A percentile compares a stretch with the other conserved stretches of the same genome.
Evolutionary conservation across 2,329 filamentous ascomycete genomes (phyloP).

Genomic region (Akanthomyces uredinophilus): DNA sequence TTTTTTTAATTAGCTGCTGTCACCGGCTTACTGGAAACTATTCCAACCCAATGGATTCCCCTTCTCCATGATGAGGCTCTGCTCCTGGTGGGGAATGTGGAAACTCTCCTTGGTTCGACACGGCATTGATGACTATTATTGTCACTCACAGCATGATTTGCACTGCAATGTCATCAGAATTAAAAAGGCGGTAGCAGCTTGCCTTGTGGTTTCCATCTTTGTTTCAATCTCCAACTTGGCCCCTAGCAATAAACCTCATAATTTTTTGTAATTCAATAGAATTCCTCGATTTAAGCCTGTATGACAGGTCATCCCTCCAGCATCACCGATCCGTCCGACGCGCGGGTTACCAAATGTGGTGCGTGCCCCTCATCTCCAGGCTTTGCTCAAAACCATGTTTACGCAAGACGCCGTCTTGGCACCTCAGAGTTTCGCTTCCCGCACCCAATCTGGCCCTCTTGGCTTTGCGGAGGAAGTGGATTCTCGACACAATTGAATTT

Average conservation of each 20-base stretch:
- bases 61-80: slow-evolving; percentile 7
- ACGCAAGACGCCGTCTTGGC: neutral
- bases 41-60: neutral
- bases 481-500: neutral
- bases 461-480: neutral
- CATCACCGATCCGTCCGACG: neutral
- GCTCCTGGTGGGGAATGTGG: neutral
- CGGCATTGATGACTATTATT: neutral
- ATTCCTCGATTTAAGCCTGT: neutral
- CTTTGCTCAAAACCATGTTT: neutral
- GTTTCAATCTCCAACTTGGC: too few relatives aligned
- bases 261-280: too few relatives aligned
- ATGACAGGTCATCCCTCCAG: neutral
- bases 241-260: too few relatives aligned
- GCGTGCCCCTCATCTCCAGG: too few relatives aligned
- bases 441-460: neutral
- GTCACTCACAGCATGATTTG: too few relatives aligned
- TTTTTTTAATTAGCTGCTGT: neutral
- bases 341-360: neutral
- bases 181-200: neutral
- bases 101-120: neutral
- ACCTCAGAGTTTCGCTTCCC: neutral
- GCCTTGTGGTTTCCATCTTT: too few relatives aligned
- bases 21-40: too few relatives aligned
- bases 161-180: neutral